Evolutionary conservation across 306 rosid genomes (phyloP).

Genomic region (Abrus precatorius): DNA sequence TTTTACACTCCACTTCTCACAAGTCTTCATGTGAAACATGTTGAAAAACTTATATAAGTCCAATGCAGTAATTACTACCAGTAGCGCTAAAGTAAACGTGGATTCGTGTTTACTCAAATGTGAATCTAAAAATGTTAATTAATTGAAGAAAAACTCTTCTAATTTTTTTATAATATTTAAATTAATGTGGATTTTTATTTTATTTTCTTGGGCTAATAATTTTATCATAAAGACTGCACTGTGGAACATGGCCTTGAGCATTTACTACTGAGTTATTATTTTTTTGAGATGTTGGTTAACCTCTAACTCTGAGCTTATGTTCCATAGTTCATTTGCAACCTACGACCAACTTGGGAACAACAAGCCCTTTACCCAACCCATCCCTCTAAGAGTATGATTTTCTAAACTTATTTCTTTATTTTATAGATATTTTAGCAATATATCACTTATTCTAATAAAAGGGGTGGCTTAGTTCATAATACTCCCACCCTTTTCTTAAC

Average conservation of each 20-base stretch:
- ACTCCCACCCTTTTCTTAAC: not conserved
- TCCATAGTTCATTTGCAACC: constrained; percentile 76
- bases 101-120: too few species aligned
- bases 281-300: constrained; percentile 5
- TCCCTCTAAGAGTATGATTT: constrained; percentile 81
- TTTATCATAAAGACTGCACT: not conserved
- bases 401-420: not conserved
- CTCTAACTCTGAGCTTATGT: constrained; percentile 41
- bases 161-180: not conserved
- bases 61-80: too few species aligned
- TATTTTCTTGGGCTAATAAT: not conserved
- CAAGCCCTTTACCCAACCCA: constrained; percentile 69
- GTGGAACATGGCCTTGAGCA: not conserved
- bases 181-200: not conserved
- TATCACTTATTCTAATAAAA: constrained; percentile 23
- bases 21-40: too few species aligned
- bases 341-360: constrained; percentile 77
- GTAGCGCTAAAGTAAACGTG: too few species aligned
- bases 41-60: too few species aligned
- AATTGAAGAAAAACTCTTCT: not conserved
- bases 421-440: constrained; percentile 1
- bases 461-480: not conserved
- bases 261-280: not conserved
- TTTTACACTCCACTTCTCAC: not conserved
- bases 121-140: too few species aligned